Evolutionary conservation across 1,284 basidiomycete species (phyloP), one percentile per base, ranked within the genome.

Genomic region (Ganoderma meredithae): DNA sequence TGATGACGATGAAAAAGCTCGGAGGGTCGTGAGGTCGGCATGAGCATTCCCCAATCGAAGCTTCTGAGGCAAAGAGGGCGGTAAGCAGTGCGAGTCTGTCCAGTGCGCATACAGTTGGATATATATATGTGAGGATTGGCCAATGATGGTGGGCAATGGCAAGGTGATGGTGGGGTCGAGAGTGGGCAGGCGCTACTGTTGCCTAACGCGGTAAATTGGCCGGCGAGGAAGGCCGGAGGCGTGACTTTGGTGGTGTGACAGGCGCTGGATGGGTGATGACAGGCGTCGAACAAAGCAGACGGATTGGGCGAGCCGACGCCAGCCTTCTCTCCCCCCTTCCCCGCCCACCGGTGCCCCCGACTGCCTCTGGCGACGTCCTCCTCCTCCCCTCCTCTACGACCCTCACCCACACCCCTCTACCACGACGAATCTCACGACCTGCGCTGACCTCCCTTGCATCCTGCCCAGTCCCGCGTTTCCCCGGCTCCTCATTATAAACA

Each of bases 231-330:
- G 52, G 52, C 52, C 62, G 52, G 53, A 41, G 47, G 39, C 25
- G 53, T 64, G 63, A 60, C 59, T 7, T 10, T 44, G 19, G 62
- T 44, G 19, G 62, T 25, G 70, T 71, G 70, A 71, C 66, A 62
- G 53, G 41, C 60, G 33, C 40, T 31, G 44, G 47, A 49, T 25
- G 47, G 47, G 25, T 55, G 66, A 65, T 63, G 65, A 55, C 60
- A 22, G 60, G 60, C n/a, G 65, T 61, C 66, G 66, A 63, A 69
- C 71, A 69, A 72, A 61, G 71, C 64, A 72, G 43, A 69, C 71
- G 64, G 64, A 71, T 72, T 72, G 68, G 71, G 71, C 66, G 68
- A 72, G 64, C 71, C 71, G 71, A 72, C 68, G 68, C 64, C 68
- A 69, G 71, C 71, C 68, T 64, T 62, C 66, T 61, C 67, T 64